Evolutionary conservation across 208 protist genomes (phyloP).

Genomic region (Crithidia fasciculata): DNA sequence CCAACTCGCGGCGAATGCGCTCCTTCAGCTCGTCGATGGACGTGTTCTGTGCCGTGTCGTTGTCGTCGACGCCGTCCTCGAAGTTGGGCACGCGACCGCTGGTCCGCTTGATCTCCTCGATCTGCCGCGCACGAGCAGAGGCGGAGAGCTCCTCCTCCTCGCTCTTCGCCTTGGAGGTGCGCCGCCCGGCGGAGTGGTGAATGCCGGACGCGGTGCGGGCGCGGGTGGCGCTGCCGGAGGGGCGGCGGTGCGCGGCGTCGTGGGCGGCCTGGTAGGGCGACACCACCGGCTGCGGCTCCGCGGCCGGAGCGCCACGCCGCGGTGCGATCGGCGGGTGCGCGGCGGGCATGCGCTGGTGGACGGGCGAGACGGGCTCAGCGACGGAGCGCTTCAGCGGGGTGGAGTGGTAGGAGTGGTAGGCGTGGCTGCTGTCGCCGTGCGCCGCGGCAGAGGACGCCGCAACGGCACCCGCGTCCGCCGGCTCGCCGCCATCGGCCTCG

Average conservation of each 20-base stretch:
- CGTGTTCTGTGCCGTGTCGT: constrained; percentile 48
- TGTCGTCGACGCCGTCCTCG: constrained; percentile 53
- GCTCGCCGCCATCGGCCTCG: constrained; percentile 11
- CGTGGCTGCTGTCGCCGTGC: not conserved
- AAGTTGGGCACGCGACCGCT: constrained; percentile 32
- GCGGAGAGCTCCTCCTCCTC: constrained; percentile 28
- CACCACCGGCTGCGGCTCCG: not conserved
- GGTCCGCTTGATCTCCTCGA: constrained; percentile 29
- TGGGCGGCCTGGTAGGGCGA: not conserved
- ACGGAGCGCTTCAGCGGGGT: not conserved
- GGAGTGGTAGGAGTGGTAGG: constrained; percentile 24
- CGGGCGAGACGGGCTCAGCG: not conserved
- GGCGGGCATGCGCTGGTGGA: constrained; percentile 6
- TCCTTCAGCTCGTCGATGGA: constrained; percentile 51
- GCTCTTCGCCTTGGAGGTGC: constrained; percentile 13
- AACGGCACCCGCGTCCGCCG: not conserved
- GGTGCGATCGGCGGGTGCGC: constrained; percentile 5
- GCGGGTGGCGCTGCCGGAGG: constrained; percentile 10
- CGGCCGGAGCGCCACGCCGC: not conserved
- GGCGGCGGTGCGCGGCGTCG: not conserved
- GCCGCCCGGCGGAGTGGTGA: not conserved
- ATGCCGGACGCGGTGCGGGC: not conserved
- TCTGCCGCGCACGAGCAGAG: constrained; percentile 29
- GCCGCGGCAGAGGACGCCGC: not conserved
- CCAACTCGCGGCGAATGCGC: constrained; percentile 71